A percentile compares a stretch with the other conserved stretches of the same genome.
Conservation (phyloP, 2,329 filamentous ascomycete species). For the Atkinsonella hypoxylon region DNA sequence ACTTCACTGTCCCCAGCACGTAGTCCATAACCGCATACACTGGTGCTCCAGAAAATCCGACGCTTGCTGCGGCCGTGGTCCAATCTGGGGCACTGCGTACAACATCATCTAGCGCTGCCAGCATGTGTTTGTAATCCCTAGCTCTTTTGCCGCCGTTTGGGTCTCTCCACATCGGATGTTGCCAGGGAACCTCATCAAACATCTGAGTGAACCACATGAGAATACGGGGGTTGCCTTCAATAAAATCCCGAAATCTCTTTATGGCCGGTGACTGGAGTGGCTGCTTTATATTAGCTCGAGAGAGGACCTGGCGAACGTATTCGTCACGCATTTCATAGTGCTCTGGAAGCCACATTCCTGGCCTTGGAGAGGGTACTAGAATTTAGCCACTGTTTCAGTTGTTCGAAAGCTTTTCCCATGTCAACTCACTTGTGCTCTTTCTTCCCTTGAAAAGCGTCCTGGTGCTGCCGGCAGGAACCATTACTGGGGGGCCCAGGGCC, state of each 20-base stretch:
- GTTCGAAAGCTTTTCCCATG: background rate
- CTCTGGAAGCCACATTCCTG: background rate
- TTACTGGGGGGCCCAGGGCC: background rate
- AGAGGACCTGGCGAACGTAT: background rate
- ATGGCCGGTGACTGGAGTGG: conserved; percentile 27
- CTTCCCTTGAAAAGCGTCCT: background rate
- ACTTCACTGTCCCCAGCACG: background rate
- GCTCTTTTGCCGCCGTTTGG: background rate
- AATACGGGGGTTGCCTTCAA: conserved; percentile 49
- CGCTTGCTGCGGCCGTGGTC: background rate
- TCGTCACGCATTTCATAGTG: background rate
- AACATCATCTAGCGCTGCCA: background rate
- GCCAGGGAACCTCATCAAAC: conserved; percentile 42
- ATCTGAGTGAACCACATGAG: conserved; percentile 58
- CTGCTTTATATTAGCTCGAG: background rate
- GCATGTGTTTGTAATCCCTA: background rate
- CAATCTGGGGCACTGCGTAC: background rate
- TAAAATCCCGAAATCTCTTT: conserved; percentile 51
- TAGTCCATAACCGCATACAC: background rate
- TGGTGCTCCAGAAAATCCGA: background rate
- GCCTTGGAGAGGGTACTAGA: too few species aligned
- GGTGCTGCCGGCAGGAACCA: background rate
- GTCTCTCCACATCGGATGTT: background rate
- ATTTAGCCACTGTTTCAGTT: too few species aligned
- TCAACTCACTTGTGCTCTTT: background rate